Evolutionary conservation across 306 rosid species (phyloP).

Genomic region (Alnus rubra): DNA sequence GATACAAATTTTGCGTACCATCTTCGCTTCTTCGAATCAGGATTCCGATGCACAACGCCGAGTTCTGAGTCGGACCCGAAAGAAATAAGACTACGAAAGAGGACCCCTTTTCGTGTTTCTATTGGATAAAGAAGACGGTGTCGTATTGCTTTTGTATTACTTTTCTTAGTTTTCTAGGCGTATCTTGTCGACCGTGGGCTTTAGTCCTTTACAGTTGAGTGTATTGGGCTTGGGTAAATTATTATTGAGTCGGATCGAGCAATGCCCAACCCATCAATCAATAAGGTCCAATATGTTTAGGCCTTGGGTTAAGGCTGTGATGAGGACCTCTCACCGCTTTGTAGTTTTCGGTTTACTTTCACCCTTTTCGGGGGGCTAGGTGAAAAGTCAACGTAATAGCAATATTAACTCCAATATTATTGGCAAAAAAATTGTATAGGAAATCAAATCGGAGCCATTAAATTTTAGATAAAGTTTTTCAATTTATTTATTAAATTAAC

Average conservation of each 20-base stretch:
- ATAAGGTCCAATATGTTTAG: background rate
- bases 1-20: background rate
- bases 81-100: background rate
- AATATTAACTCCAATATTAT: background rate
- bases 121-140: background rate
- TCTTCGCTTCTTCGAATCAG: background rate
- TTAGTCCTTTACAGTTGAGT: background rate
- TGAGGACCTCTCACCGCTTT: background rate
- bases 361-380: background rate
- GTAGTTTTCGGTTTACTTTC: background rate
- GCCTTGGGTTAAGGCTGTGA: background rate
- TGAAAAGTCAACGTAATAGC: background rate
- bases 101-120: background rate
- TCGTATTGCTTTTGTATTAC: background rate
- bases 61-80: background rate
- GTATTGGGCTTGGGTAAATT: background rate
- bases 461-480: too few species aligned
- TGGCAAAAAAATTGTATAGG: background rate
- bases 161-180: background rate
- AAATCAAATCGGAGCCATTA: too few species aligned
- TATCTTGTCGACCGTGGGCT: background rate
- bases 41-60: background rate
- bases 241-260: background rate
- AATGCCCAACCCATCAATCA: background rate
- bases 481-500: too few species aligned